These are phyloP conservation scores for Marchantia paleacea DNA, from an alignment of 225 moss, liverwort and hornwort species.

Conservation along the genomic window DNA sequence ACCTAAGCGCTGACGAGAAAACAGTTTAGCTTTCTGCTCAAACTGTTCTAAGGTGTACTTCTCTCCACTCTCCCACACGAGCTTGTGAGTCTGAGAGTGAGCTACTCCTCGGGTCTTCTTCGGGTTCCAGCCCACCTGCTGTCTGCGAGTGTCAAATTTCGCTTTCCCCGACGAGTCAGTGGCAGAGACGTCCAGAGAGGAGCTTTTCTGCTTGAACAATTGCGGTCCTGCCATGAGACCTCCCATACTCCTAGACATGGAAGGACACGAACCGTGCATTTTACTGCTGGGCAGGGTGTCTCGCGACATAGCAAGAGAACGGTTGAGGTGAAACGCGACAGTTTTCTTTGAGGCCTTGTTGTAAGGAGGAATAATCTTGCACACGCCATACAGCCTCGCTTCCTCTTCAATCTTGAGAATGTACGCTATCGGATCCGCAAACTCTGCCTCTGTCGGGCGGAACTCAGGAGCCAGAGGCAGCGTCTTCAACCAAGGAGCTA, in stretches of 20 bases:
- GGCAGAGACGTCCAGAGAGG: slow-evolving; percentile 31
- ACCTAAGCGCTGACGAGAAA: slow-evolving; percentile 70
- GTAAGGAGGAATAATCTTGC: slow-evolving; percentile 86
- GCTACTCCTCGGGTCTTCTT: slow-evolving; percentile 58
- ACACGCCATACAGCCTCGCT: slow-evolving; percentile 75
- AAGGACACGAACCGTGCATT: slow-evolving; percentile 33
- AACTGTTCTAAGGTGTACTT: slow-evolving; percentile 87
- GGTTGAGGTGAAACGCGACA: slow-evolving; percentile 70
- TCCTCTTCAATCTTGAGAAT: slow-evolving; percentile 78
- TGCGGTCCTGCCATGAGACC: slow-evolving; percentile 40
- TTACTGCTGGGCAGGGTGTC: slow-evolving; percentile 34
- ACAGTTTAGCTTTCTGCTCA: slow-evolving; percentile 73
- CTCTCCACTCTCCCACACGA: slow-evolving; percentile 97
- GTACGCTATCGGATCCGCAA: slow-evolving; percentile 85
- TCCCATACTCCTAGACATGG: slow-evolving; percentile 62
- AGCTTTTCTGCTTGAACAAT: slow-evolving; percentile 44
- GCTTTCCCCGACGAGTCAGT: slow-evolving; percentile 52
- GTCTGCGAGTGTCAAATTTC: slow-evolving; percentile 77
- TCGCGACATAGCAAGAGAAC: slow-evolving; percentile 57
- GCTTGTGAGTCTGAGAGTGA: slow-evolving; percentile 78
- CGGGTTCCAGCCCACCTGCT: slow-evolving; percentile 95
- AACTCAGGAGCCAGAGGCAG: slow-evolving; percentile 86
- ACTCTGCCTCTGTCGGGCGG: slow-evolving; percentile 92
- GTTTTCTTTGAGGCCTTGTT: slow-evolving; percentile 67
- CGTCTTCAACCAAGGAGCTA: slow-evolving; percentile 69